Conservation (phyloP, 2,329 filamentous ascomycete species). For the Stachybotrys chartarum region DNA sequence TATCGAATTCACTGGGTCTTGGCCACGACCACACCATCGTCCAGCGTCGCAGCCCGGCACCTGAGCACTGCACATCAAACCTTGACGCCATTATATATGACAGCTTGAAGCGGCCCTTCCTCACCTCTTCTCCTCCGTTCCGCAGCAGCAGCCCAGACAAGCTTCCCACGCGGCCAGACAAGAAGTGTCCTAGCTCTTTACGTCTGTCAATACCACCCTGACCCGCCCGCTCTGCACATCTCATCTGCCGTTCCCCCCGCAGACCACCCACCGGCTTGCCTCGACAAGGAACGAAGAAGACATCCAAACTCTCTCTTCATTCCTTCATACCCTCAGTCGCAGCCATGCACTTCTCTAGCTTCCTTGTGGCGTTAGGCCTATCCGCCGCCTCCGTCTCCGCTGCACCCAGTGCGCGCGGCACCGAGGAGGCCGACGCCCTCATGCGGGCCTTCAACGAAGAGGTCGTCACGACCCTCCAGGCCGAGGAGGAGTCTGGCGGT, state of each 20-base stretch:
- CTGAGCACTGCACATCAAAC: background rate
- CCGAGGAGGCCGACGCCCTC: constrained; percentile 1
- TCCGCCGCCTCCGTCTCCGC: background rate
- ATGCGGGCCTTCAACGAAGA: constrained; percentile 2
- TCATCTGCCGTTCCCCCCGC: background rate
- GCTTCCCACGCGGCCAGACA: background rate
- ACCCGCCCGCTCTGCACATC: background rate
- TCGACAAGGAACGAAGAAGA: background rate
- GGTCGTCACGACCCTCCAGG: constrained; percentile 1
- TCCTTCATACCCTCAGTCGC: background rate
- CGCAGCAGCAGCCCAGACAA: background rate
- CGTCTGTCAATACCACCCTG: background rate
- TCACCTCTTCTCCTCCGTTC: background rate
- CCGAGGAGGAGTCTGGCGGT: background rate
- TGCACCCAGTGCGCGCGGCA: background rate
- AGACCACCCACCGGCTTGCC: background rate
- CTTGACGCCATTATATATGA: background rate
- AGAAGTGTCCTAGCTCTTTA: background rate
- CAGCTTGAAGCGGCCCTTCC: background rate
- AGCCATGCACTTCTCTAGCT: background rate
- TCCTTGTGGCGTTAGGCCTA: constrained; percentile 1
- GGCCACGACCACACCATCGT: background rate
- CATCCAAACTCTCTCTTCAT: background rate
- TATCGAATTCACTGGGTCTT: background rate
- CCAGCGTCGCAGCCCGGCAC: no score